A percentile compares a stretch with the other conserved stretches of the same genome.
These are phyloP conservation scores for Oryza meridionalis DNA, from an alignment of 176 grass and related monocot species.

Conservation along the genomic window DNA sequence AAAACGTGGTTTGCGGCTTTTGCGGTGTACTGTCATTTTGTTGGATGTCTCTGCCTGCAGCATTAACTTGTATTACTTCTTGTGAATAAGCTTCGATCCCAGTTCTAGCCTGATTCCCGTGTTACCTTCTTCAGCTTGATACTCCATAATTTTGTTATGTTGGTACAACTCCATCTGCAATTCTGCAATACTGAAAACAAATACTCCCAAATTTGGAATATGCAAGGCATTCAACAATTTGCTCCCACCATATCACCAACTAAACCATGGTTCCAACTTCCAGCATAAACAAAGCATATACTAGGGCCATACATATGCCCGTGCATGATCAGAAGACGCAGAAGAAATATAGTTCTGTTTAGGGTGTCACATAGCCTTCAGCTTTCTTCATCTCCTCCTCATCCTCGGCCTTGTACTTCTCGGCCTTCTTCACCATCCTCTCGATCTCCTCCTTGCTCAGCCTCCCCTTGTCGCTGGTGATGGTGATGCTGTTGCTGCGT, in stretches of 20 bases:
- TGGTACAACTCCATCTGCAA: neutral
- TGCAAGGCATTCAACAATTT: neutral
- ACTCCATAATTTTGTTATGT: neutral
- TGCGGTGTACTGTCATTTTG: neutral
- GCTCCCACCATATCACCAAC: neutral
- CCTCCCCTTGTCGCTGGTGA: slow-evolving; percentile 46
- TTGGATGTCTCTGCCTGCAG: neutral
- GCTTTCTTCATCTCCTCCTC: slow-evolving; percentile 37
- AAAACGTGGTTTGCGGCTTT: neutral
- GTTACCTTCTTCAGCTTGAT: neutral
- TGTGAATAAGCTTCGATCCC: neutral
- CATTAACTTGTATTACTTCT: neutral
- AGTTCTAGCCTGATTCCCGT: neutral
- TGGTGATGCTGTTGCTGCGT: slow-evolving; percentile 52
- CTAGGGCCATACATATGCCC: neutral
- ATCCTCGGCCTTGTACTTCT: slow-evolving; percentile 45
- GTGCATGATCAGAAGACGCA: neutral
- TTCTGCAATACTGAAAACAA: neutral
- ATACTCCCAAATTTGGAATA: neutral
- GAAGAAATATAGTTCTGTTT: neutral
- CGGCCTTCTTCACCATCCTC: slow-evolving; percentile 40
- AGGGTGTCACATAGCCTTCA: slow-evolving; percentile 24
- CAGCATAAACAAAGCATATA: neutral
- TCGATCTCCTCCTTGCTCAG: slow-evolving; percentile 54
- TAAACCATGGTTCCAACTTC: neutral